Percentiles rank a stretch among this genome's conserved stretches.
These are phyloP conservation scores for Microglena sp. DNA, from an alignment of 139 green algal genomes.

Conservation along the genomic window DNA sequence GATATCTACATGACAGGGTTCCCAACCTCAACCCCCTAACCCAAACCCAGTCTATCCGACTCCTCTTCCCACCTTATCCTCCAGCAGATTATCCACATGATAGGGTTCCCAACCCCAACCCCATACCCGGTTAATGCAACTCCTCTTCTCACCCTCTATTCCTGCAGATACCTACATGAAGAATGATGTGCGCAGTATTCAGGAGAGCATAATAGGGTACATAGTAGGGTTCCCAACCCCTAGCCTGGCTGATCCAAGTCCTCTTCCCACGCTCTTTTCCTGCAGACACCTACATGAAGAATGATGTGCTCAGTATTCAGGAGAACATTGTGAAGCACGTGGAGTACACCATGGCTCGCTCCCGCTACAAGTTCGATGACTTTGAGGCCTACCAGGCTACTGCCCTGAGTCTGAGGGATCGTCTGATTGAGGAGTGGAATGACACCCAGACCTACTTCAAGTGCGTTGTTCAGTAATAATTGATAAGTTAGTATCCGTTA, in stretches of 20 bases:
- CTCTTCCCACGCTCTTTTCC: too few relatives aligned
- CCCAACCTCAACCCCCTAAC: too few relatives aligned
- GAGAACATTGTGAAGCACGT: conserved; percentile 96
- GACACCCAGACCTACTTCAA: conserved; percentile 95
- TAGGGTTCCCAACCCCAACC: too few relatives aligned
- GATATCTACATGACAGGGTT: too few relatives aligned
- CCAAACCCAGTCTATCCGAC: too few relatives aligned
- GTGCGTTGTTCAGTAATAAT: conserved; percentile 40
- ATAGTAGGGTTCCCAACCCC: too few relatives aligned
- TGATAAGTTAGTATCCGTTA: too few relatives aligned
- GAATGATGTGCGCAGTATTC: conserved; percentile 90
- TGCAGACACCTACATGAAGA: conserved; percentile 90
- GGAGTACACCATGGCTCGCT: conserved; percentile 95
- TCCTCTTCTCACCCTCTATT: too few relatives aligned
- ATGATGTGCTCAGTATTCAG: conserved; percentile 92
- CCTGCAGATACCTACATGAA: conserved; percentile 88
- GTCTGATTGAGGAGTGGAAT: conserved; percentile 97
- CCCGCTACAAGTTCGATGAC: conserved; percentile 88
- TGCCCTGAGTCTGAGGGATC: conserved; percentile 76
- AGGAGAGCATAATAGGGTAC: conserved; percentile 97
- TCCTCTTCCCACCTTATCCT: too few relatives aligned
- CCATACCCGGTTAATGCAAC: too few relatives aligned
- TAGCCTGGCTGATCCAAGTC: too few relatives aligned
- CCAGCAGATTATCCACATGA: too few relatives aligned
- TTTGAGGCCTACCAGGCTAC: conserved; percentile 91